Evolutionary conservation across 768 basidiomycete genomes (phyloP), one percentile per base, ranked within the genome.

Genomic region (Amanita thiersii): DNA sequence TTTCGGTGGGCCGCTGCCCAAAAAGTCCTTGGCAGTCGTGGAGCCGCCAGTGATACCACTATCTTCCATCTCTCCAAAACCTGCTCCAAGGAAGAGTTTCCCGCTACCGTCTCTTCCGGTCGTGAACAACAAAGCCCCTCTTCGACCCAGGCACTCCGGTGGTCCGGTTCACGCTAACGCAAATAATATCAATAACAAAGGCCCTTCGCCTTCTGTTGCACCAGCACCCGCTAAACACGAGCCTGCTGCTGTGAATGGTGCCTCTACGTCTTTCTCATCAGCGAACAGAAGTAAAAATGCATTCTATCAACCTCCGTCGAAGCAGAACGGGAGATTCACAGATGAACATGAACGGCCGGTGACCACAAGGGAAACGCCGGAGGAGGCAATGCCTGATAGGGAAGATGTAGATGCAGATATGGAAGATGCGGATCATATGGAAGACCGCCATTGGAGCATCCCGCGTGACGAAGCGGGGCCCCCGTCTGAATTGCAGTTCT

Each of bases 261-360:
- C 45, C 25, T 56, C 40, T 55, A 55, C 10, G 44, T 66, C 47
- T 2, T 75, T 79, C 42, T 64, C 68, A 5, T 67, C 70, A 1
- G 79, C 81, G 1, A 70, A 69, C 37, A 64, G 63, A 23, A 66
- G 70, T 6, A 68, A 64, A 17, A 86, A 85, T 47, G 83, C 83
- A 3, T 86, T 86, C 54, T 85, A 77, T 52, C 65, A 70, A 26
- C 80, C 78, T 0, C 70, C 75, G 8, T 40, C 55, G 1, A 55
- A 52, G 46, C 50, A 49, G 12, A 63, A 62, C 40, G 61, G 61
- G 5, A n/a, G n/a, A n/a, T n/a, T n/a, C n/a, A n/a, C n/a, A n/a
- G n/a, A n/a, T n/a, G n/a, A n/a, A n/a, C n/a, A n/a, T n/a, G n/a
- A n/a, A n/a, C n/a, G n/a, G n/a, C n/a, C n/a, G n/a, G n/a, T n/a